These are phyloP conservation scores for Stenogyne calaminthoides DNA, from an alignment of 305 asterid species.

Conservation along the genomic window DNA sequence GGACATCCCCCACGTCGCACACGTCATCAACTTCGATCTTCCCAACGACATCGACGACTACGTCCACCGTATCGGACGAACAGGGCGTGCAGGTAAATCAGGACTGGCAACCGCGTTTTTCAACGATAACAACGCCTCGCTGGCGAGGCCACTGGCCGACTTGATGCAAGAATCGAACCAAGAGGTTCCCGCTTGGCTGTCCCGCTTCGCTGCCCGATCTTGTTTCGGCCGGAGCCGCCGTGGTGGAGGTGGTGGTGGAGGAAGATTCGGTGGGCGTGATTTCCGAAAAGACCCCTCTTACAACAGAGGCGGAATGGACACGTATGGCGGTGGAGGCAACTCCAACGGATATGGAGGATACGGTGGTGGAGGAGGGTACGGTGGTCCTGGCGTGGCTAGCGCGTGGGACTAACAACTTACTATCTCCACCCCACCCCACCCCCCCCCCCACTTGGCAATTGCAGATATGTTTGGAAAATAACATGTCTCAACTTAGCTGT, in stretches of 20 bases:
- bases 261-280: conserved; percentile 83
- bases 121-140: conserved; percentile 73
- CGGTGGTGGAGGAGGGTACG: conserved; percentile 56
- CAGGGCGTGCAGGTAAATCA: conserved; percentile 91
- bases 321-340: conserved; percentile 48
- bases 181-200: conserved; percentile 94
- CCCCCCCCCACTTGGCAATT: conserved; percentile 6
- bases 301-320: conserved; percentile 64
- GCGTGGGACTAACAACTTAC: conserved; percentile 68
- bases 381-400: conserved; percentile 70
- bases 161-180: conserved; percentile 93
- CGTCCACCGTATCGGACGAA: conserved; percentile 92
- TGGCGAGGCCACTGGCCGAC: conserved; percentile 76
- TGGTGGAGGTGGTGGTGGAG: conserved; percentile 61
- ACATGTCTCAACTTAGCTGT: conserved; percentile 9
- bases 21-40: conserved; percentile 89
- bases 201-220: conserved; percentile 72
- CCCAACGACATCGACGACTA: conserved; percentile 91
- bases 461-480: conserved; percentile 7
- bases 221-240: conserved; percentile 57
- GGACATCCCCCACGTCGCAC: conserved; percentile 94
- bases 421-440: not conserved
- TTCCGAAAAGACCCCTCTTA: conserved; percentile 61
- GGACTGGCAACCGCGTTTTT: conserved; percentile 95
- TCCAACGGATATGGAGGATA: conserved; percentile 32